These are phyloP conservation scores for Lactarius deliciosus DNA, from an alignment of 768 basidiomycete genomes.

Conservation along the genomic window DNA sequence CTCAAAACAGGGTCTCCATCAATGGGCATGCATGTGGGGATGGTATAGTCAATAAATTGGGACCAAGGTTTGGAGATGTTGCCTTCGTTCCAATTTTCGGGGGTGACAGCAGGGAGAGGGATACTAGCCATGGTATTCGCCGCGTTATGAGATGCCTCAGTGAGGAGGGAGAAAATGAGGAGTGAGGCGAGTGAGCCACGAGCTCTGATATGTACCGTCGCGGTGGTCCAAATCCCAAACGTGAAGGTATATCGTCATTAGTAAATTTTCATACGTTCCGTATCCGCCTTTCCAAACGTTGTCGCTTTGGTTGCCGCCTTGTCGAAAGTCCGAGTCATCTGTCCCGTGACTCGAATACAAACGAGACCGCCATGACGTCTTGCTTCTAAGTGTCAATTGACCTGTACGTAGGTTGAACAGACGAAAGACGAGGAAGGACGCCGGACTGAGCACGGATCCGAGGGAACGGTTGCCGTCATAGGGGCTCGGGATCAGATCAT, in stretches of 20 bases:
- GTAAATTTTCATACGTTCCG: neutral
- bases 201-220: neutral
- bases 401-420: neutral
- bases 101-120: neutral
- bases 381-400: too few relatives aligned
- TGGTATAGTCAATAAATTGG: conserved; percentile 13
- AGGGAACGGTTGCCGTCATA: neutral
- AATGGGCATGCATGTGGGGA: conserved; percentile 17
- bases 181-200: neutral
- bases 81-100: conserved; percentile 15
- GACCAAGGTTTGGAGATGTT: conserved; percentile 21
- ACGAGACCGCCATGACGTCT: too few relatives aligned
- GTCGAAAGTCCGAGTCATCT: too few relatives aligned
- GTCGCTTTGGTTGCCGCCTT: too few relatives aligned
- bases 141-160: neutral
- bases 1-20: neutral
- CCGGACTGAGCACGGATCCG: neutral
- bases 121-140: neutral
- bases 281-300: neutral
- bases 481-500: neutral
- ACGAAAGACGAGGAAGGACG: neutral
- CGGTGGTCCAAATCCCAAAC: neutral
- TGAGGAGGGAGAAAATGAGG: neutral
- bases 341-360: too few relatives aligned
- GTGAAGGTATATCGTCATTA: neutral